Base-by-base conservation (phyloP, 1,284 basidiomycete species). In the Puccinia coronata region DNA sequence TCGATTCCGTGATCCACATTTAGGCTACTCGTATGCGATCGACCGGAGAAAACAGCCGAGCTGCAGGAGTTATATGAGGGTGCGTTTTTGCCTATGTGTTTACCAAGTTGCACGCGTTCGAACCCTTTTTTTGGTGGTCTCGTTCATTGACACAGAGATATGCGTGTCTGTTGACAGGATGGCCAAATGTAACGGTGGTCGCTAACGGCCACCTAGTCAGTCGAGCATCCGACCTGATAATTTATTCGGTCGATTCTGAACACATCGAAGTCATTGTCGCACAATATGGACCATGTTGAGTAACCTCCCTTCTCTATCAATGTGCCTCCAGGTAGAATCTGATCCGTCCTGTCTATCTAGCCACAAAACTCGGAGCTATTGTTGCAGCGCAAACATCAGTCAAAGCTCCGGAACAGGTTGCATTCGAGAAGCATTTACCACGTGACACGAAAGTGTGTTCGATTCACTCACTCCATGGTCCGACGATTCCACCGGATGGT, bases 301-400 rank as follows among this genome's bases (percentile, higher is more conserved):
- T 72, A 36, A 34, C 87, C 5, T 57, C 39, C 9, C 36, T 39
- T 23, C 31, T 53, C 12, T 43, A 43, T 28, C 28, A 4, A 61
- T 43, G n/a, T 67, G 36, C n/a, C 67, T 51, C 43, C 28, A 36
- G 23, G 16, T 65, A 23, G 11, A 34, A 18, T 20, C 39, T 72
- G 49, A 16, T 34, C 18, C 18, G 49, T 51, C 28, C 43, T 73
- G 18, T 36, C 36, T 49, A 9, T 28, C 12, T 84, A 95, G 94
- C 95, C 14, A 97, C 95, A 4, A 98, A 98, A 87, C 87, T 96
- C 25, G 91, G 93, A 28, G 93, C 96, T 0, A 92, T 98, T 72
- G 96, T 99, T 9, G 91, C 94, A 0, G 96, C 95, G 0, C 96
- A 99, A 87, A 98, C 96, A 0, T 96, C 94, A 0, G 96, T 98